Evolutionary conservation across 805 yeast species (phyloP).

Genomic region (Wickerhamomyces rabaulensis): DNA sequence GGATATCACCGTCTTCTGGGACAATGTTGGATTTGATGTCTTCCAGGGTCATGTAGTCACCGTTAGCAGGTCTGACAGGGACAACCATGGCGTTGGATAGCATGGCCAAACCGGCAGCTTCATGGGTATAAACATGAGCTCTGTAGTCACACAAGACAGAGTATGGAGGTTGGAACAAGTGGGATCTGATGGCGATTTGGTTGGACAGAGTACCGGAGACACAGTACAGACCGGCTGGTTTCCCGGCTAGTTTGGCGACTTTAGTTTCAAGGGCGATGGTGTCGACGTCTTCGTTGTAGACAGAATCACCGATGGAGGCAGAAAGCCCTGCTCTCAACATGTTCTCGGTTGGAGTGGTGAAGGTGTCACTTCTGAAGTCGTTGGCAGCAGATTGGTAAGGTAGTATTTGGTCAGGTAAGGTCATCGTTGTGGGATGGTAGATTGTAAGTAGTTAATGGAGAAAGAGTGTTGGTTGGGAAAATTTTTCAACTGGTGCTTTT

Average conservation of each 20-base stretch:
- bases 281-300: constrained; percentile 75
- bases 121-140: constrained; percentile 76
- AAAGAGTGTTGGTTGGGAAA: neutral
- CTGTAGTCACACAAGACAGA: constrained; percentile 80
- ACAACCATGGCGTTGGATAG: constrained; percentile 89
- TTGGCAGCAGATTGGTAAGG: constrained; percentile 40
- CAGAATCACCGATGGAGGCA: constrained; percentile 79
- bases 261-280: constrained; percentile 60
- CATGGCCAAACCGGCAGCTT: constrained; percentile 89
- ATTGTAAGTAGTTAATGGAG: neutral
- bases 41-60: constrained; percentile 69
- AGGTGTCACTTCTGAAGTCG: constrained; percentile 75
- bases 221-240: constrained; percentile 76
- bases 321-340: constrained; percentile 60
- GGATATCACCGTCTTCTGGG: constrained; percentile 78
- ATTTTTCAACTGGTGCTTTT: neutral
- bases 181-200: constrained; percentile 81
- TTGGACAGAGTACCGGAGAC: constrained; percentile 89
- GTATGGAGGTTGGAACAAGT: constrained; percentile 77
- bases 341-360: constrained; percentile 77
- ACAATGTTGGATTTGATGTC: constrained; percentile 61
- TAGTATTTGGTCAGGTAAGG: constrained; percentile 27
- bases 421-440: neutral
- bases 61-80: constrained; percentile 76
- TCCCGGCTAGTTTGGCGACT: constrained; percentile 69